A percentile compares a stretch with the other conserved stretches of the same genome.
phyloP scores from a whole-genome alignment of 257 asterid species.

The Solanum sparsipilum region DNA sequence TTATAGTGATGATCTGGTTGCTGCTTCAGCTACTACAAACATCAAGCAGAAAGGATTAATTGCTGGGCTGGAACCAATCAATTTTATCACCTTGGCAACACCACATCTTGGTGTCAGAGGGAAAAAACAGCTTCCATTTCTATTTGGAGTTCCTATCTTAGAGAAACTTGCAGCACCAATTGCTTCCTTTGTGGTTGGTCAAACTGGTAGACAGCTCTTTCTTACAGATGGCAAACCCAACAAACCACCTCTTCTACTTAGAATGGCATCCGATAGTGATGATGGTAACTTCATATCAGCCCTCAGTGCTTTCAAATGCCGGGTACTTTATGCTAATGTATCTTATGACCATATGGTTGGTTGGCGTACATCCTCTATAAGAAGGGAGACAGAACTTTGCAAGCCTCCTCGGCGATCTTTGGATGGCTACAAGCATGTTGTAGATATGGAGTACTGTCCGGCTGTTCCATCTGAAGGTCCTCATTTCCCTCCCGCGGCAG shows the following conservation, averaged over 20 bases:
- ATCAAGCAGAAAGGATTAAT: constrained; percentile 22
- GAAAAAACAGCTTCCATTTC: constrained; percentile 91
- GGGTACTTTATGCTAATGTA: constrained; percentile 82
- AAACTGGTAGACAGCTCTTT: constrained; percentile 32
- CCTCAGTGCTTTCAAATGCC: constrained; percentile 66
- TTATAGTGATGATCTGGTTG: constrained; percentile 18
- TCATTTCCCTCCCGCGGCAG: constrained; percentile 69
- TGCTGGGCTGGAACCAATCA: constrained; percentile 85
- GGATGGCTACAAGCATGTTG: constrained; percentile 87
- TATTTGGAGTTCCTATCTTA: constrained; percentile 62
- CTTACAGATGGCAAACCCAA: constrained; percentile 48
- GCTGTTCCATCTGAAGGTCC: constrained; percentile 56
- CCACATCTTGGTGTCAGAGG: constrained; percentile 99
- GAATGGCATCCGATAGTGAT: constrained; percentile 75
- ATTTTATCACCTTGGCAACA: constrained; percentile 88
- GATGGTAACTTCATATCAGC: constrained; percentile 81
- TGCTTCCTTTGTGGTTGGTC: constrained; percentile 38
- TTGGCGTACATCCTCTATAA: constrained; percentile 89
- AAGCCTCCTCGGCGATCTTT: constrained; percentile 64
- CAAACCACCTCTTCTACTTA: constrained; percentile 69
- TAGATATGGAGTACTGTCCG: constrained; percentile 58
- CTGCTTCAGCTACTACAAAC: constrained; percentile 16
- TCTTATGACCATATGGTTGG: constrained; percentile 95
- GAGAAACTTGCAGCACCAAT: constrained; percentile 91
- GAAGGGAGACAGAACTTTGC: constrained; percentile 80